These are phyloP conservation scores for Bruguiera parviflora DNA, from an alignment of 345 rosid species.

Conservation along the genomic window DNA sequence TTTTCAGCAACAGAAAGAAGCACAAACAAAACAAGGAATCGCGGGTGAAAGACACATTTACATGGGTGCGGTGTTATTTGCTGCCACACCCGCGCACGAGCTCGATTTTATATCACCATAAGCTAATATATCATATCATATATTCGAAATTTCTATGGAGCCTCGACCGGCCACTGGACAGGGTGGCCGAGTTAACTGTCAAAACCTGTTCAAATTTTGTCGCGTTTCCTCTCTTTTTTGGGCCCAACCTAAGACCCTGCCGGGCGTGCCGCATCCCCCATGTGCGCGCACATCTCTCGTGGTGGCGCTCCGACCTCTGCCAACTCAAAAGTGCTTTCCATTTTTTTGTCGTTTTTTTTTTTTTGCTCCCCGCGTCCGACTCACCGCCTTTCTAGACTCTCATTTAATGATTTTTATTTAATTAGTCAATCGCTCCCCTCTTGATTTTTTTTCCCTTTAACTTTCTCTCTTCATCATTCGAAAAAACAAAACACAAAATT, in stretches of 20 bases:
- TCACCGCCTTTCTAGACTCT: neutral
- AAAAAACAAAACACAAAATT: too few relatives aligned
- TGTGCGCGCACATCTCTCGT: neutral
- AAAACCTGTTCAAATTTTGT: conserved; percentile 14
- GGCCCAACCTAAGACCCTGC: neutral
- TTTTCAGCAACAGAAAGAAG: too few relatives aligned
- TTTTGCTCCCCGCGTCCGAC: neutral
- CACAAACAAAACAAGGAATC: too few relatives aligned
- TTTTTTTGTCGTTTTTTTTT: neutral
- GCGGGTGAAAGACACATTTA: too few relatives aligned
- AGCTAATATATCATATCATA: neutral
- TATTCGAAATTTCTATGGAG: too few relatives aligned
- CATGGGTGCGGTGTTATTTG: neutral
- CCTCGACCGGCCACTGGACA: too few relatives aligned
- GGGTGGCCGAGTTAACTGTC: neutral
- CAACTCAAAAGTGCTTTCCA: conserved; percentile 8
- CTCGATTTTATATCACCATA: too few relatives aligned
- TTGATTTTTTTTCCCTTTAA: too few relatives aligned
- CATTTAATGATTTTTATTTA: too few relatives aligned
- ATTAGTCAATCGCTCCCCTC: too few relatives aligned
- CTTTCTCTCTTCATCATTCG: too few relatives aligned
- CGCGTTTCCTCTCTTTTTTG: neutral
- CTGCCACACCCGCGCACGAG: neutral
- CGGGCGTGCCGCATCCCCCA: neutral
- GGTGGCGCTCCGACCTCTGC: conserved; percentile 2